Conservation (phyloP, 768 basidiomycete species). For the Phylloporus sp. region DNA sequence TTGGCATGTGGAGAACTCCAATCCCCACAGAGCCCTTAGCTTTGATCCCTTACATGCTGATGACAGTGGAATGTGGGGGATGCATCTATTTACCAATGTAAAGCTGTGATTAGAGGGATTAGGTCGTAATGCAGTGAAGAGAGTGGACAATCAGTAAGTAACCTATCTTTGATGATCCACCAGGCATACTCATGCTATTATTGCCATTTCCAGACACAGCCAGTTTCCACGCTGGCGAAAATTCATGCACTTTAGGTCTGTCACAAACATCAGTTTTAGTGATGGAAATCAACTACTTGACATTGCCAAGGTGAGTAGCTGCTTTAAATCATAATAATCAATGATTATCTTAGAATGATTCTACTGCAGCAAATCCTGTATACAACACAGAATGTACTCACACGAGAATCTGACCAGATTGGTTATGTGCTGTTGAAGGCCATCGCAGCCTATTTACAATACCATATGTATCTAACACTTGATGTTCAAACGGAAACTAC, state of each 20-base stretch:
- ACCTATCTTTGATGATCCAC: too few relatives aligned
- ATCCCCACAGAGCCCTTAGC: not conserved
- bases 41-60: not conserved
- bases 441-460: not conserved
- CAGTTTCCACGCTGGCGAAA: not conserved
- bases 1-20: not conserved
- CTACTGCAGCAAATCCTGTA: not conserved
- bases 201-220: not conserved
- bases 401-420: not conserved
- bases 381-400: not conserved
- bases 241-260: not conserved
- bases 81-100: not conserved
- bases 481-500: not conserved
- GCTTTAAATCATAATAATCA: too few relatives aligned
- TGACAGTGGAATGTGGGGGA: not conserved
- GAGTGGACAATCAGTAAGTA: not conserved
- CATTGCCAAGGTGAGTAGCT: not conserved
- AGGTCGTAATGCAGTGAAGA: not conserved
- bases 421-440: not conserved
- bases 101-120: not conserved
- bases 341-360: too few relatives aligned
- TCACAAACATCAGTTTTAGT: not conserved
- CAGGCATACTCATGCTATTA: too few relatives aligned
- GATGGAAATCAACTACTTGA: not conserved
- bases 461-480: not conserved